Evolutionary conservation across 2,329 filamentous ascomycete genomes (phyloP).

Genomic region (Cladosporium sp.): DNA sequence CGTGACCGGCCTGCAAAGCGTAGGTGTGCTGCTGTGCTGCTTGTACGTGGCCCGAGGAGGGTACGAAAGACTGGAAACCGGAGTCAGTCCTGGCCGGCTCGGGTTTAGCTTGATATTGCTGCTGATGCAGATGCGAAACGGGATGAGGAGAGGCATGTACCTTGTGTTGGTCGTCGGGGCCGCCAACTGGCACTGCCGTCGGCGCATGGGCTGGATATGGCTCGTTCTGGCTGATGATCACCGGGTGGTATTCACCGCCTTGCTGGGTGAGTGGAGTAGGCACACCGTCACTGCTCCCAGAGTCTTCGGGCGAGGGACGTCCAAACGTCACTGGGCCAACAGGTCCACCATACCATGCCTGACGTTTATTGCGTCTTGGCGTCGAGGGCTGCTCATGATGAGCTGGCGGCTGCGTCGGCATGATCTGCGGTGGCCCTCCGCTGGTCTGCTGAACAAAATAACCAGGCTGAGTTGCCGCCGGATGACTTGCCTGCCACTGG

Average conservation of each 20-base stretch:
- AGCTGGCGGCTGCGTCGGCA: not conserved
- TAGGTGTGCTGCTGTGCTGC: conserved; percentile 26
- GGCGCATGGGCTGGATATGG: not conserved
- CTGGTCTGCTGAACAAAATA: conserved; percentile 5
- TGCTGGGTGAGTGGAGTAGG: conserved; percentile 49
- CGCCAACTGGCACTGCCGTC: conserved; percentile 15
- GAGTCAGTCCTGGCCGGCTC: conserved; percentile 30
- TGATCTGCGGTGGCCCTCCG: not conserved
- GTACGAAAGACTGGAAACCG: conserved; percentile 29
- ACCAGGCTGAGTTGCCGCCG: not conserved
- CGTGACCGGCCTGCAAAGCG: conserved; percentile 31
- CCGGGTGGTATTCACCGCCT: conserved; percentile 48
- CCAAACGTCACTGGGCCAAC: conserved; percentile 21
- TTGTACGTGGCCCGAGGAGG: conserved; percentile 11
- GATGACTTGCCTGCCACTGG: conserved; percentile 18
- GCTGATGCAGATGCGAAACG: conserved; percentile 1
- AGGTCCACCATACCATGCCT: conserved; percentile 67
- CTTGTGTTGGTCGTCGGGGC: conserved; percentile 38
- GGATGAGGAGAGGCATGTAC: conserved; percentile 22
- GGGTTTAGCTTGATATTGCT: conserved; percentile 28
- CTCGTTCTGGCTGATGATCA: conserved; percentile 48
- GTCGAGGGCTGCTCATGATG: conserved; percentile 41
- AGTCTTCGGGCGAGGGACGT: conserved; percentile 53
- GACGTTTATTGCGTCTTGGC: conserved; percentile 59
- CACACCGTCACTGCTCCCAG: conserved; percentile 50